Evolutionary conservation across 495 filamentous ascomycete genomes (phyloP).

Genomic region (Cercophora newfieldiana): DNA sequence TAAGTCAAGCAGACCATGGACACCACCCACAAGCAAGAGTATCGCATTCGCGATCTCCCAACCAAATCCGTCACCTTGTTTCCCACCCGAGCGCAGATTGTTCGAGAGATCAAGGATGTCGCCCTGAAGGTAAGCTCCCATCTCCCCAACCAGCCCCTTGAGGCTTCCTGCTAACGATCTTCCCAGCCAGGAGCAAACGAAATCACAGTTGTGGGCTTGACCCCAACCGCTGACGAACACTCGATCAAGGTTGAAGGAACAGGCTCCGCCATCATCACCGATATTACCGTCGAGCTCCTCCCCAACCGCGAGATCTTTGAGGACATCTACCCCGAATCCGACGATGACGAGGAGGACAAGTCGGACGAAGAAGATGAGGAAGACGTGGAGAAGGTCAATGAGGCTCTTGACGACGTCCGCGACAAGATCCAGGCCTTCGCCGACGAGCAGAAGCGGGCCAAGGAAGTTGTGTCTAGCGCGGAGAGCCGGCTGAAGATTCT

Average conservation of each 20-base stretch:
- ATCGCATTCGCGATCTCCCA: slow-evolving; percentile 52
- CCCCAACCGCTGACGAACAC: slow-evolving; percentile 62
- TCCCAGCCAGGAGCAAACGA: slow-evolving; percentile 60
- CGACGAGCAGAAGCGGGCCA: slow-evolving; percentile 30
- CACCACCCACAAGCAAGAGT: slow-evolving; percentile 42
- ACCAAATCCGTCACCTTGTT: slow-evolving; percentile 65
- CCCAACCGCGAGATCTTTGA: slow-evolving; percentile 59
- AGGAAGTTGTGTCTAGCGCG: slow-evolving; percentile 39
- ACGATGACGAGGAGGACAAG: slow-evolving; percentile 39
- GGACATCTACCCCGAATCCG: slow-evolving; percentile 55
- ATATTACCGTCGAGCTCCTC: slow-evolving; percentile 63
- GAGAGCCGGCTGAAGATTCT: slow-evolving; percentile 44
- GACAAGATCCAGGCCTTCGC: slow-evolving; percentile 28
- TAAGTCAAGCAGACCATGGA: slow-evolving; percentile 24
- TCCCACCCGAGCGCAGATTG: slow-evolving; percentile 59
- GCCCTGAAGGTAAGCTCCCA: slow-evolving; percentile 49
- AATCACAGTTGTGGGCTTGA: slow-evolving; percentile 64
- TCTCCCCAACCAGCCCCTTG: neutral
- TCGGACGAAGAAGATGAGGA: slow-evolving; percentile 40
- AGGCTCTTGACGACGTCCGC: slow-evolving; percentile 28
- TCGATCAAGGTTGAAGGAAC: slow-evolving; percentile 72
- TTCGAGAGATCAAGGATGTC: slow-evolving; percentile 63
- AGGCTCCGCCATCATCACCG: slow-evolving; percentile 62
- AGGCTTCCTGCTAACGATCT: slow-evolving; percentile 9
- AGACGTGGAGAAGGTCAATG: slow-evolving; percentile 25